Evolutionary conservation across 1,139 yeast species (phyloP).

Genomic region (Candida tropicalis): DNA sequence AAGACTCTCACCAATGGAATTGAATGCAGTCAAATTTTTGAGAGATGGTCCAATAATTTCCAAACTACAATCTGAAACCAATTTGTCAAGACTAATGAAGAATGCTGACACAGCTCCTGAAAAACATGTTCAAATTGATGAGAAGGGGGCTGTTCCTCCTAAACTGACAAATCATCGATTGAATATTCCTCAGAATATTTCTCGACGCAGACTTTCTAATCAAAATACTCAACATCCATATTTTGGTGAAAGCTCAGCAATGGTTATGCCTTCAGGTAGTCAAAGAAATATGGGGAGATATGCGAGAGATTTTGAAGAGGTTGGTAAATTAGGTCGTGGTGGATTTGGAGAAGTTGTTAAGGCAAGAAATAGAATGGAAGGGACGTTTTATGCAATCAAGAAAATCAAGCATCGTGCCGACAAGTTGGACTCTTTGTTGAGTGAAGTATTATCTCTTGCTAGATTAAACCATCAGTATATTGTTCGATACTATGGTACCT

Average conservation of each 20-base stretch:
- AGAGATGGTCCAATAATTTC: slow-evolving; percentile 59
- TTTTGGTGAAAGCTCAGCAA: slow-evolving; percentile 7
- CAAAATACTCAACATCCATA: slow-evolving; percentile 17
- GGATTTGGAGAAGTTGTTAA: slow-evolving; percentile 98
- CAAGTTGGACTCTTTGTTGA: slow-evolving; percentile 76
- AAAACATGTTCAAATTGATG: slow-evolving; percentile 1
- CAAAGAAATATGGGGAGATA: slow-evolving; percentile 33
- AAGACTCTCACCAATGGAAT: slow-evolving; percentile 80
- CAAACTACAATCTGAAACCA: slow-evolving; percentile 9
- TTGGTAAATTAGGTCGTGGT: slow-evolving; percentile 89
- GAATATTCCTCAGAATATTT: slow-evolving; percentile 4
- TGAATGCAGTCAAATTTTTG: slow-evolving; percentile 79
- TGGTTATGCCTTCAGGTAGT: slow-evolving; percentile 7
- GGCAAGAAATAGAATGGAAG: slow-evolving; percentile 90
- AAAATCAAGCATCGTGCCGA: slow-evolving; percentile 83
- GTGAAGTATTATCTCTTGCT: slow-evolving; percentile 90
- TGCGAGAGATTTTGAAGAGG: slow-evolving; percentile 84
- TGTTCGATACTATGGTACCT: slow-evolving; percentile 93
- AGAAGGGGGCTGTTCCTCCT: neutral
- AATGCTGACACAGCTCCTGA: neutral
- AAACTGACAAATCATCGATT: neutral
- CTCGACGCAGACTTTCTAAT: slow-evolving; percentile 23
- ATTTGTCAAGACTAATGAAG: slow-evolving; percentile 6
- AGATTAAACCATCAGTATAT: slow-evolving; percentile 93
- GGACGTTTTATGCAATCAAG: slow-evolving; percentile 92